Percentiles rank a stretch among this genome's conserved stretches.
Evolutionary conservation across 495 filamentous ascomycete genomes (phyloP).

Genomic region (Penicillium longicatenatum): DNA sequence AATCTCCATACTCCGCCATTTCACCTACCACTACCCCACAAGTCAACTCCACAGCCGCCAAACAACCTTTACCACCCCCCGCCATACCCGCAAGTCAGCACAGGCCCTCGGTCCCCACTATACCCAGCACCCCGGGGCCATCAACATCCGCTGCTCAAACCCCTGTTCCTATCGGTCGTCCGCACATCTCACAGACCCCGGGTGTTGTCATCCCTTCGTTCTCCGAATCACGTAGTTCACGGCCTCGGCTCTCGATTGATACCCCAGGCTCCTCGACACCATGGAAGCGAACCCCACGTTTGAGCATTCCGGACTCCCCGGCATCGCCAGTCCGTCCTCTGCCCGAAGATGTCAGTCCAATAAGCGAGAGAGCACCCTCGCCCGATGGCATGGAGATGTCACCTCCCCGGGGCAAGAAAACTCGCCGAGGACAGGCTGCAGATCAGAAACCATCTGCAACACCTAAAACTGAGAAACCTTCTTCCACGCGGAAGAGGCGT

Average conservation of each 20-base stretch:
- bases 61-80: slow-evolving; percentile 24
- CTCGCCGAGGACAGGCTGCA: slow-evolving; percentile 16
- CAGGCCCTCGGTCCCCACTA: slow-evolving; percentile 14
- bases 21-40: slow-evolving; percentile 23
- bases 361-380: slow-evolving; percentile 52
- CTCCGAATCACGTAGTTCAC: slow-evolving; percentile 29
- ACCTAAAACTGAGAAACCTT: slow-evolving; percentile 40
- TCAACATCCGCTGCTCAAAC: slow-evolving; percentile 24
- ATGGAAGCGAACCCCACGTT: slow-evolving; percentile 47
- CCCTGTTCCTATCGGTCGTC: slow-evolving; percentile 25
- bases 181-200: slow-evolving; percentile 33
- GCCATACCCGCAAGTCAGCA: slow-evolving; percentile 13
- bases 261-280: slow-evolving; percentile 50
- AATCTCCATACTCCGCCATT: slow-evolving; percentile 39
- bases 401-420: slow-evolving; percentile 34
- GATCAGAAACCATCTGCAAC: slow-evolving; percentile 28
- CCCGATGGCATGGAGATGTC: slow-evolving; percentile 40
- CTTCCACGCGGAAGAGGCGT: slow-evolving; percentile 36
- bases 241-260: slow-evolving; percentile 43
- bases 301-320: slow-evolving; percentile 44
- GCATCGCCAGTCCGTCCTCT: slow-evolving; percentile 49
- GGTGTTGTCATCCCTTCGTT: slow-evolving; percentile 29
- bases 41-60: slow-evolving; percentile 15
- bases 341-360: slow-evolving; percentile 54
- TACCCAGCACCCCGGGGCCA: slow-evolving; percentile 36